Conservation (phyloP, 257 asterid genomes). For the Phtheirospermum japonicum region DNA sequence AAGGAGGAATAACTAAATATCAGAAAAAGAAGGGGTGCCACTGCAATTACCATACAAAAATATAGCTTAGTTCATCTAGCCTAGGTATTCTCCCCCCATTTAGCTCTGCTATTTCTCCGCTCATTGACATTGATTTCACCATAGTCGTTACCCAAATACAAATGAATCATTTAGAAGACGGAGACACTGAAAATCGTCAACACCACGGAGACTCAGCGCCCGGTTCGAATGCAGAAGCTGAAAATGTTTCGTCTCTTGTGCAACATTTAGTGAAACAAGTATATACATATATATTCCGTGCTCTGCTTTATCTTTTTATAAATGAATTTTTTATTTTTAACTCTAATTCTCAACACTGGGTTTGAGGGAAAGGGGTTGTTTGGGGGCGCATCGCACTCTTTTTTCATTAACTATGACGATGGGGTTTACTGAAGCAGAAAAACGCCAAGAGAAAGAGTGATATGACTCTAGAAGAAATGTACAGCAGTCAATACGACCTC, state of each 20-base stretch:
- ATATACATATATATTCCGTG: conserved; percentile 13
- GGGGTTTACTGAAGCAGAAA: conserved; percentile 45
- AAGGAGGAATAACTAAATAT: too few species aligned
- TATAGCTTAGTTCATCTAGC: too few species aligned
- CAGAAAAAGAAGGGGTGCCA: too few species aligned
- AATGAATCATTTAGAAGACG: conserved; percentile 36
- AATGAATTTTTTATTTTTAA: not conserved
- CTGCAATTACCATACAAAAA: too few species aligned
- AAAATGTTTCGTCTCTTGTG: conserved; percentile 22
- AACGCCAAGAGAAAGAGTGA: conserved; percentile 39
- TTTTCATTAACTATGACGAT: conserved; percentile 14
- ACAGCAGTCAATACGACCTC: conserved; percentile 46
- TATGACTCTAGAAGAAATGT: conserved; percentile 73
- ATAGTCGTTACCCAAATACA: not conserved
- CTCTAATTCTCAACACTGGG: not conserved
- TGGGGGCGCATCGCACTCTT: conserved; percentile 19
- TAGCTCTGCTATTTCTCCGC: conserved; percentile 5
- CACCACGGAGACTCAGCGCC: conserved; percentile 35
- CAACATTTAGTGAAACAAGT: conserved; percentile 29
- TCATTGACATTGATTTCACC: conserved; percentile 1
- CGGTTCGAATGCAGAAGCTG: conserved; percentile 32
- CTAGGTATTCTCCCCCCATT: too few species aligned
- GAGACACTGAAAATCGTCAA: conserved; percentile 36
- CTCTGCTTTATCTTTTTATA: not conserved
- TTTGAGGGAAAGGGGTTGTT: conserved; percentile 21